Evolutionary conservation across 192 early-diverging fungal species (phyloP).

Genomic region (Coemansia interrupta): DNA sequence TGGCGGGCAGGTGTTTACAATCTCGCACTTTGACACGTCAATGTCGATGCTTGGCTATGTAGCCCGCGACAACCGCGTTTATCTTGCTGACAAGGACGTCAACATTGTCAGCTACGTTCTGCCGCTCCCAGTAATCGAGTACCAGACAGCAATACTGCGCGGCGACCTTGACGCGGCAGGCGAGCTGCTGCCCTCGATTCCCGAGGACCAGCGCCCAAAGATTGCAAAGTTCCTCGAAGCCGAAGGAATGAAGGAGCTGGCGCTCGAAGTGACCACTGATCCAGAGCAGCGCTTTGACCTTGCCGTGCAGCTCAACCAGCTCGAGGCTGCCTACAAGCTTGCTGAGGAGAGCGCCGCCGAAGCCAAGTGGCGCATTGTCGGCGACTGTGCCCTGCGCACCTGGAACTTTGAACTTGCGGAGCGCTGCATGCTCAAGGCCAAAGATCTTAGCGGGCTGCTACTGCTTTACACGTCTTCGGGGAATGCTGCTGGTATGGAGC

Average conservation of each 20-base stretch:
- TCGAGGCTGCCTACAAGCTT: slow-evolving; percentile 83
- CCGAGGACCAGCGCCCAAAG: slow-evolving; percentile 80
- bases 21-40: slow-evolving; percentile 90
- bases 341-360: slow-evolving; percentile 80
- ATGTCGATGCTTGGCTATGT: slow-evolving; percentile 95
- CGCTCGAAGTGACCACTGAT: slow-evolving; percentile 92
- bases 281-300: slow-evolving; percentile 95
- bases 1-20: slow-evolving; percentile 87
- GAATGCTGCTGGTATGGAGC: slow-evolving; percentile 69
- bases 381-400: slow-evolving; percentile 79
- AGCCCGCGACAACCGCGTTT: slow-evolving; percentile 89
- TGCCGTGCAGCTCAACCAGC: slow-evolving; percentile 77
- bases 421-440: slow-evolving; percentile 81
- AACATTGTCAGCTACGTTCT: slow-evolving; percentile 86
- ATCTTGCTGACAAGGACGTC: slow-evolving; percentile 91
- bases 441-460: slow-evolving; percentile 87
- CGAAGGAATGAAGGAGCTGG: slow-evolving; percentile 87
- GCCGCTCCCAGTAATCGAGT: slow-evolving; percentile 93
- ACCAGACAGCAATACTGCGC: slow-evolving; percentile 95
- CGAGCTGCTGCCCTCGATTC: slow-evolving; percentile 77
- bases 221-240: slow-evolving; percentile 95
- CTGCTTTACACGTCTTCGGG: slow-evolving; percentile 88
- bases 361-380: slow-evolving; percentile 90
- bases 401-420: slow-evolving; percentile 93
- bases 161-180: slow-evolving; percentile 85